Base-by-base conservation (phyloP, 306 rosid species). In the Arachis hypogaea region DNA sequence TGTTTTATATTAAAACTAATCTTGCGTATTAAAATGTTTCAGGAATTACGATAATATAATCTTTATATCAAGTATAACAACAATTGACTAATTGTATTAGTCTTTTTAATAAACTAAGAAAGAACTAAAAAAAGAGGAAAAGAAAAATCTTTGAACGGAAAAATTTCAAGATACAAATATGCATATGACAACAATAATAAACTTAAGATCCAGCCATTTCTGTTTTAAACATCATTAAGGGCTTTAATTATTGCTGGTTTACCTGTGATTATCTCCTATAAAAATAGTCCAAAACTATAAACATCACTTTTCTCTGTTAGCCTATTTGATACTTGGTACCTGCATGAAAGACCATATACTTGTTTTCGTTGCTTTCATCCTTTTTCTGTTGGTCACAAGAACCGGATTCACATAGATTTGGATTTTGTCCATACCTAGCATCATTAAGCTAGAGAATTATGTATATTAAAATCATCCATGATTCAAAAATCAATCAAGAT, bases 241-340 rank as follows among this genome's bases (percentile, higher is more conserved):
- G 7, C 9, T 70, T 50, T 80, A 4, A 12, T 0, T 36, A 84
- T 70, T 7, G 69, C 86, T n/a, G 73, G 79, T 18, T 69, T 52
- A 10, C 90, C 55, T 18, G 92, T 88, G 72, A 85, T 77, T n/a
- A 86, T 81, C 56, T 88, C 84, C 45, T 85, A 79, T 12, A 85
- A 58, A 12, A 86, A 85, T 10, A 88, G 85, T 56, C 92, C 89
- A 42, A 85, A 88, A 75, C 90, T 86, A 63, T 73, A 86, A 6
- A 85, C 86, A 69, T 88, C 90, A 47, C 89, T 88, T 74, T 86
- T 85, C 80, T 83, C 87, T 5, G 77, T 84, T 44, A 91, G 71
- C 66, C 74, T 74, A 68, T 67, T 82, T 33, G 88, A 57, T 66
- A n/a, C 4, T 33, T 11, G 5, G 62, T 79, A 88, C 79, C 89